Evolutionary conservation across 345 rosid genomes (phyloP).

Genomic region (Eucalyptus lansdowneana): DNA sequence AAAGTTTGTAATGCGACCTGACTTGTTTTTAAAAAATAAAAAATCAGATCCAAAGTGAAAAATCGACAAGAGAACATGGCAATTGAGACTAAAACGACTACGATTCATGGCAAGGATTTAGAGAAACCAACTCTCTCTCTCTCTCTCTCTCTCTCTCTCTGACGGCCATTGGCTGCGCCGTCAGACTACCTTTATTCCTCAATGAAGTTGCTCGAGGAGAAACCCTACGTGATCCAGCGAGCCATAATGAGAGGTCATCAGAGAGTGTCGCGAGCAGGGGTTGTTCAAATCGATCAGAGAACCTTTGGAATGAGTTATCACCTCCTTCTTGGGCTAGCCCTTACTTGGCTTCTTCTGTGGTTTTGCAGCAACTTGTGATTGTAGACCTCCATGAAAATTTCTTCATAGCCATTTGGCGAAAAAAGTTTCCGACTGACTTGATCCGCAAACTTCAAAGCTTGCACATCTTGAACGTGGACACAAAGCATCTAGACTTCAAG

Average conservation of each 20-base stretch:
- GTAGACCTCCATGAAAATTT: not conserved
- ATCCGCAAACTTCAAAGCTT: not conserved
- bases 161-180: too few species aligned
- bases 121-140: too few species aligned
- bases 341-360: not conserved
- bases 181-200: too few species aligned
- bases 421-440: too few species aligned
- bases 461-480: not conserved
- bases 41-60: not conserved
- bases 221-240: not conserved
- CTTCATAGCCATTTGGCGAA: not conserved
- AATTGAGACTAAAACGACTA: not conserved
- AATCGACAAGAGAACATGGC: not conserved
- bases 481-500: not conserved
- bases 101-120: not conserved
- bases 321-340: not conserved
- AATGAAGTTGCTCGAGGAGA: too few species aligned
- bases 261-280: not conserved
- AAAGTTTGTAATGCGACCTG: too few species aligned
- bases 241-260: not conserved
- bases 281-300: not conserved
- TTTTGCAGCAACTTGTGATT: not conserved
- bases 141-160: fast-evolving
- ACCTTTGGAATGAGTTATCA: not conserved
- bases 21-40: too few species aligned